Base-by-base conservation (phyloP, 352 stramenopile genomes). In the Phytophthora cajani region DNA sequence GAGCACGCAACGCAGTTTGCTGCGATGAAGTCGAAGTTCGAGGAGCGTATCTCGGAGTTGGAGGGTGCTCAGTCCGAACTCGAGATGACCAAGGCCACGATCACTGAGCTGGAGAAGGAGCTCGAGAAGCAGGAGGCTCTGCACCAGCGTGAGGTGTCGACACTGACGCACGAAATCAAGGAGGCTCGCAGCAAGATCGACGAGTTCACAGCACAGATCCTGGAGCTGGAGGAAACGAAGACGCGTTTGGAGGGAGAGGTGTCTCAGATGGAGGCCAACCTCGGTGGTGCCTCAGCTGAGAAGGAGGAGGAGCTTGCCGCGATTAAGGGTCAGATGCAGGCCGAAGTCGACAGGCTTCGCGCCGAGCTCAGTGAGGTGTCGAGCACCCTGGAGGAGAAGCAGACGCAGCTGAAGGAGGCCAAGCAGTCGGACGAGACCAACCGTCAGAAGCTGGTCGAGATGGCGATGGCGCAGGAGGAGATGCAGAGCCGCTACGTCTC, bases 21-120 rank as follows among this genome's bases (percentile, higher is more conserved):
- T 0, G 49, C 52, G 2, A 78, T 92, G 47, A 81, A 80, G 58
- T 60, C 51, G 5, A 74, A 74, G 33, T 72, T 87, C 5, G 74
- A 88, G 42, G 64, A 77, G 14, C 79, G 78, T 12, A 70, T 85
- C 10, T 64, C 50, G 6, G 85, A 91, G 56, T 64, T 92, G 19
- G 73, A 79, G 7, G 64, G 75, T 17, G 69, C 71, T 0, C 79
- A 79, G 49, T 66, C 62, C 8, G 68, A 75, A n/a, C 67, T 90
- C 11, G 66, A 79, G n/a, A 64, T 62, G 14, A 80, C 69, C 3
- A 81, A 83, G 44, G 58, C 60, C 0, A 77, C 61, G 36, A 78
- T 90, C 12, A 38, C 57, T 2, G 46, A 62, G 5, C 66, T 91
- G 1, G 81, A 94, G 62, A 66, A 53, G 4, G 75, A 88, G 16